A percentile compares a stretch with the other conserved stretches of the same genome.
Evolutionary conservation across 441 rosid species (phyloP).

Genomic region (Aleurites moluccanus): DNA sequence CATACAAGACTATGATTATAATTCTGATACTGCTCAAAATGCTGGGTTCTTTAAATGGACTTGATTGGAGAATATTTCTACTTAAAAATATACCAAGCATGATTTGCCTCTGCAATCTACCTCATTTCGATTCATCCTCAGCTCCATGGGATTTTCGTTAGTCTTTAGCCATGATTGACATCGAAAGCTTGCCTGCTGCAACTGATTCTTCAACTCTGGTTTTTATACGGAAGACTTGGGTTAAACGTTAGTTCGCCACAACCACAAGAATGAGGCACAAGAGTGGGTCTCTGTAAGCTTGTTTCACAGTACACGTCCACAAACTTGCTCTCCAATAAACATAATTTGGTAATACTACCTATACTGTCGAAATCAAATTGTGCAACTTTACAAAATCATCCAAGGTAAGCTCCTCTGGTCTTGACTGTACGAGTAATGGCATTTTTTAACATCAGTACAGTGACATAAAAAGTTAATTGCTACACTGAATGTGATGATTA

Average conservation of each 20-base stretch:
- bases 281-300: neutral
- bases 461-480: neutral
- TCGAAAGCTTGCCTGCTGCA: too few relatives aligned
- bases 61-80: too few relatives aligned
- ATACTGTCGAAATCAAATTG: conserved; percentile 40
- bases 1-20: neutral
- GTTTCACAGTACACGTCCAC: neutral
- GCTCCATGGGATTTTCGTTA: neutral
- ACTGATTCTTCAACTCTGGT: neutral
- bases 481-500: neutral
- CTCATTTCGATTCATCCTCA: neutral
- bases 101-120: neutral
- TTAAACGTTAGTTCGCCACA: neutral
- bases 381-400: conserved; percentile 84
- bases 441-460: neutral
- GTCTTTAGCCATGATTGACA: neutral
- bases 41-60: neutral
- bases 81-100: neutral
- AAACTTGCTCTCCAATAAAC: neutral
- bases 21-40: neutral
- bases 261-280: neutral
- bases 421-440: conserved; percentile 49
- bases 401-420: conserved; percentile 88
- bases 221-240: neutral
- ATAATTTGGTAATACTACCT: neutral